Conservation (phyloP, 2,329 filamentous ascomycete genomes). For the Erysiphe pulchra region DNA sequence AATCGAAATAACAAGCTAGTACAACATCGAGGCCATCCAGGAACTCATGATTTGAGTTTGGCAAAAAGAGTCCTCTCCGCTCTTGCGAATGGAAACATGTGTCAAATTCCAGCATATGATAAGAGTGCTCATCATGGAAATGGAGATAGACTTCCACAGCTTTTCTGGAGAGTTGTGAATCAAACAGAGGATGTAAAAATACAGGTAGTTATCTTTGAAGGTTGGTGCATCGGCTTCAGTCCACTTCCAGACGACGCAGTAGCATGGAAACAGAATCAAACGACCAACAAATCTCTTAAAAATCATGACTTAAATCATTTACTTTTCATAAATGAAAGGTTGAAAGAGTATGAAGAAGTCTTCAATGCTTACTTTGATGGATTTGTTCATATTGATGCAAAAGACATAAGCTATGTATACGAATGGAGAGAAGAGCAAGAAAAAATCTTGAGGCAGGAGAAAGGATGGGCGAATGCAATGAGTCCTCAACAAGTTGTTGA, state of each 20-base stretch:
- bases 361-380: slow-evolving; percentile 33
- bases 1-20: too few species aligned
- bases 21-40: too few species aligned
- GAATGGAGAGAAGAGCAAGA: slow-evolving; percentile 43
- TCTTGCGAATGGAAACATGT: slow-evolving; percentile 19
- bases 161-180: slow-evolving; percentile 23
- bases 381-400: slow-evolving; percentile 38
- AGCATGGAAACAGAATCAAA: slow-evolving; percentile 12
- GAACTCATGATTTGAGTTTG: too few species aligned
- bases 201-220: slow-evolving; percentile 39
- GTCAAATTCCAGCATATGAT: slow-evolving; percentile 37
- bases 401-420: slow-evolving; percentile 36
- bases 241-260: slow-evolving; percentile 22
- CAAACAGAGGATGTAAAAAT: slow-evolving; percentile 7
- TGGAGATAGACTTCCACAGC: slow-evolving; percentile 30
- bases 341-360: slow-evolving; percentile 31
- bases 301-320: slow-evolving; percentile 29
- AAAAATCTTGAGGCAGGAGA: slow-evolving; percentile 21
- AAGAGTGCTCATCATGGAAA: slow-evolving; percentile 36
- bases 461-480: slow-evolving; percentile 34
- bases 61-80: slow-evolving; percentile 24
- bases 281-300: slow-evolving; percentile 18
- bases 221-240: slow-evolving; percentile 47
- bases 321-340: slow-evolving; percentile 28
- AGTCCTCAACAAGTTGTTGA: slow-evolving; percentile 33